Base-by-base conservation (phyloP, 495 filamentous ascomycete genomes). In the Neurospora discreta region DNA sequence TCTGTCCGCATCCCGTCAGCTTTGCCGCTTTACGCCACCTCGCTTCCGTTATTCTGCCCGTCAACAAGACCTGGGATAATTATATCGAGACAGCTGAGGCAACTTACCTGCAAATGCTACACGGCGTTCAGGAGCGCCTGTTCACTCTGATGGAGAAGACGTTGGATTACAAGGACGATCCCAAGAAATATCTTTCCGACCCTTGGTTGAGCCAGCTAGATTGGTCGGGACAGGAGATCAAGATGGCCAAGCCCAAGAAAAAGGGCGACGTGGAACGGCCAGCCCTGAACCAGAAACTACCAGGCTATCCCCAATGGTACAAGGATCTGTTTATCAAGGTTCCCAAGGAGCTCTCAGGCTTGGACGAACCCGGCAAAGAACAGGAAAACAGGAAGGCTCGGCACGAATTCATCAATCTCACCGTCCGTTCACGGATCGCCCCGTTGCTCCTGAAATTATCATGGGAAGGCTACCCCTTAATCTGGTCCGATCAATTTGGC, bases 221-320 rank as follows among this genome's bases (percentile, higher is more conserved):
- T 82, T 99, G 95, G 95, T 91, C 92, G 9, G 93, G 91, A 33
- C 93, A 98, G 80, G 92, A 94, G 79, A 83, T 97, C 71, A 94
- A 89, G 79, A 95, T 95, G 93, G 89, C 89, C 7, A 97, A 97
- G 80, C 90, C 90, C 6, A 97, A 95, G 82, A 93, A 90, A 82
- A 96, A 95, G 80, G 85, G 82, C 6, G 92, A 94, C 70, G 89
- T 91, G 39, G 90, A 90, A 2, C 85, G 92, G 68, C 93, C 91
- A 33, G 91, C 90, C 18, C 90, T 90, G 3, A 85, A 91, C 36
- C 95, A 98, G 81, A 98, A 98, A 84, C 92, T 90, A 80, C 94
- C 94, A 5, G 95, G 95, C 39, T 94, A 92, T 92, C 95, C 95
- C 0, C 86, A 91, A 73, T 99, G 95, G 95, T 99, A 97, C 80